Percentiles rank a stretch among this genome's conserved stretches.
These are phyloP conservation scores for Mallotus japonicus DNA, from an alignment of 441 rosid genomes.

Conservation along the genomic window DNA sequence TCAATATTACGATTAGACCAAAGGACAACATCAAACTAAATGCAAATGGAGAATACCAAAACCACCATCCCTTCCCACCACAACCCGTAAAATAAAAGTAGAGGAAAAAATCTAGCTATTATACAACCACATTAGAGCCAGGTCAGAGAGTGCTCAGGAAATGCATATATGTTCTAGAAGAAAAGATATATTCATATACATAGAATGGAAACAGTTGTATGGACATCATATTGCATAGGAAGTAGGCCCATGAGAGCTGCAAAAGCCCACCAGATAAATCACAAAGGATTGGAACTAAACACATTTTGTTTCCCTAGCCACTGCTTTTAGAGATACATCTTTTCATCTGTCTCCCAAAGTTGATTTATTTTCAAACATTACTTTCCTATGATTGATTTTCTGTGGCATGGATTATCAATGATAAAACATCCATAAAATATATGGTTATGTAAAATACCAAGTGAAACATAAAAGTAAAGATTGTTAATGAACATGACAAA, in stretches of 20 bases:
- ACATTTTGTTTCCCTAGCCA: too few relatives aligned
- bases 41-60: too few relatives aligned
- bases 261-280: too few relatives aligned
- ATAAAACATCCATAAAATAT: neutral
- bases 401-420: neutral
- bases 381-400: neutral
- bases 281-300: too few relatives aligned
- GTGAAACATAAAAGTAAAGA: neutral
- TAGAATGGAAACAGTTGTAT: neutral
- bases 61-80: too few relatives aligned
- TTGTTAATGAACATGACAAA: neutral
- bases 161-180: neutral
- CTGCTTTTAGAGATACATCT: too few relatives aligned
- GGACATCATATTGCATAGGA: neutral
- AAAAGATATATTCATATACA: neutral
- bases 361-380: neutral
- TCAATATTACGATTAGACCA: neutral
- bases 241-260: neutral
- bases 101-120: too few relatives aligned
- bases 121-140: too few relatives aligned
- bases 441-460: neutral
- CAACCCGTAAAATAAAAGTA: too few relatives aligned
- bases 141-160: neutral
- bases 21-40: neutral
- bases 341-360: too few relatives aligned